phyloP scores from a whole-genome alignment of 2,329 filamentous ascomycete genomes.

The Fusarium sp. region DNA sequence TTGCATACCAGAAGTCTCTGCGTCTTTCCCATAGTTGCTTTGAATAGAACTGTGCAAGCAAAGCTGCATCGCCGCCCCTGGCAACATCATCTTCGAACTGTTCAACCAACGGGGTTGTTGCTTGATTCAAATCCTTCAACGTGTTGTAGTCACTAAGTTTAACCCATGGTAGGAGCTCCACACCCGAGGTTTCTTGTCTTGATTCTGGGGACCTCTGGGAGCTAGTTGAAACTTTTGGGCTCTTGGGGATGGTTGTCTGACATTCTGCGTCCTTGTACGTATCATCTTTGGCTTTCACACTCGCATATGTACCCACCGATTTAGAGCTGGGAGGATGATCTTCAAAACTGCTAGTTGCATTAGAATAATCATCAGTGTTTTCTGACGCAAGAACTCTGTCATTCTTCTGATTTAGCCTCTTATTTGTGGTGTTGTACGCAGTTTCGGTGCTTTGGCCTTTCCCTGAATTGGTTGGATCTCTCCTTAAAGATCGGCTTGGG shows the following conservation, averaged over 20 bases:
- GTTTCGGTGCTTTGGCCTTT: background rate
- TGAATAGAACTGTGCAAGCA: slow-evolving; percentile 47
- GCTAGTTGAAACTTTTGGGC: background rate
- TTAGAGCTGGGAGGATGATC: background rate
- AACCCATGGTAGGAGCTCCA: slow-evolving; percentile 14
- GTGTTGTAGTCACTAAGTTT: slow-evolving; percentile 41
- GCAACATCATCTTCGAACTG: slow-evolving; percentile 48
- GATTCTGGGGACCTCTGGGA: background rate
- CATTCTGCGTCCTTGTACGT: slow-evolving; percentile 24
- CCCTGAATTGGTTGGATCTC: background rate
- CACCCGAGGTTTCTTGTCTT: background rate
- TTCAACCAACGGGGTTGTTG: slow-evolving; percentile 45
- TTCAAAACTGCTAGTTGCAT: no score
- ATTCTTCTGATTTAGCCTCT: background rate
- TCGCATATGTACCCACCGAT: background rate
- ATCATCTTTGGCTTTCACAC: background rate
- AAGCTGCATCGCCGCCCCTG: slow-evolving; percentile 29
- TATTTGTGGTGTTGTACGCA: background rate
- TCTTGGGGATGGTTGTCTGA: slow-evolving; percentile 4
- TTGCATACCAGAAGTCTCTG: slow-evolving; percentile 46
- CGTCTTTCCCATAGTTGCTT: slow-evolving; percentile 42
- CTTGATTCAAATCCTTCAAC: slow-evolving; percentile 41
- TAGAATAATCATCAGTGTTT: background rate
- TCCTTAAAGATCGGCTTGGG: background rate
- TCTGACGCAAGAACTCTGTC: background rate